These are phyloP conservation scores for Thraustochytrium striatum DNA, from an alignment of 352 stramenopile species.

Conservation along the genomic window DNA sequence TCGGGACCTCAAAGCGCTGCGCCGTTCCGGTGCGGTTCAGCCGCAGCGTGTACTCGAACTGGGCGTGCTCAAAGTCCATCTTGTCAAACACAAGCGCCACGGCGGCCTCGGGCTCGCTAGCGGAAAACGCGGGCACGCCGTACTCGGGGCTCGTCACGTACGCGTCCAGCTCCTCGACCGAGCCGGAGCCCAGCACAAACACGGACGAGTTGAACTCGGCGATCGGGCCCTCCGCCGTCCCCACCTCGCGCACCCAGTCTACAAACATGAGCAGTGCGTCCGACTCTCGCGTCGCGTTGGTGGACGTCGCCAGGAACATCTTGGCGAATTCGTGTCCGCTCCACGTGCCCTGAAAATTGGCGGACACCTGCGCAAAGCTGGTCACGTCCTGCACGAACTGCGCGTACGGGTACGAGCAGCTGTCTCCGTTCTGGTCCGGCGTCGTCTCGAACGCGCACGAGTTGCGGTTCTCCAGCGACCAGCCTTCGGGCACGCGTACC, in stretches of 20 bases:
- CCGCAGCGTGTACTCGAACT: slow-evolving; percentile 48
- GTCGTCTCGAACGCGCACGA: neutral
- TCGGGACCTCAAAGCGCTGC: neutral
- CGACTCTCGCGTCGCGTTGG: neutral
- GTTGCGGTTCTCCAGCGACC: neutral
- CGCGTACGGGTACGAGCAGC: neutral
- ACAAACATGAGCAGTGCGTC: slow-evolving; percentile 32
- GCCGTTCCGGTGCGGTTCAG: slow-evolving; percentile 28
- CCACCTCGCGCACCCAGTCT: slow-evolving; percentile 20
- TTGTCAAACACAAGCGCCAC: slow-evolving; percentile 48
- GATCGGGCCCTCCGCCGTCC: neutral
- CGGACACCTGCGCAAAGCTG: neutral
- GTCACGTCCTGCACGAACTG: neutral
- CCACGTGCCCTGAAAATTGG: slow-evolving; percentile 20
- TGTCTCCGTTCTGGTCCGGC: neutral
- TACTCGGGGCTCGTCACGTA: slow-evolving; percentile 49
- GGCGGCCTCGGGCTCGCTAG: slow-evolving; percentile 17
- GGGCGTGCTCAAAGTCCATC: slow-evolving; percentile 20
- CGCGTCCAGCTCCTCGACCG: neutral
- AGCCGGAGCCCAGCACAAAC: neutral
- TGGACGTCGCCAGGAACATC: slow-evolving; percentile 26
- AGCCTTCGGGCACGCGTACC: neutral
- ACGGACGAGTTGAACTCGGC: neutral
- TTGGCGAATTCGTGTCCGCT: neutral
- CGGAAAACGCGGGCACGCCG: slow-evolving; percentile 1